phyloP scores from a whole-genome alignment of 495 filamentous ascomycete species.

The Aspergillus diversus region DNA sequence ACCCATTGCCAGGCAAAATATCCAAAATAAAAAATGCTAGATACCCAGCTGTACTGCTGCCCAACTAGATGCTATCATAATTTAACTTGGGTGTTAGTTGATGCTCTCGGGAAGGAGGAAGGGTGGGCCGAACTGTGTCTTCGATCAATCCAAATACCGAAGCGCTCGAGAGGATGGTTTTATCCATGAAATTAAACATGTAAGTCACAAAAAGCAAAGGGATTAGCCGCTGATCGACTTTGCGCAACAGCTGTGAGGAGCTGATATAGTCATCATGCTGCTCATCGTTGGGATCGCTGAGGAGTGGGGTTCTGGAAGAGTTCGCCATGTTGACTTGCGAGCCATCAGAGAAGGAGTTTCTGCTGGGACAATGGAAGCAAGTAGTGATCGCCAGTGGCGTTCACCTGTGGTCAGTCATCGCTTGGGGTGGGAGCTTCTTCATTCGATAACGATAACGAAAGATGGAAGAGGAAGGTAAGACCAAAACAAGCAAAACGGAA shows the following conservation, averaged over 20 bases:
- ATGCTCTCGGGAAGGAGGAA: not conserved
- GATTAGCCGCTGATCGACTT: slow-evolving; percentile 53
- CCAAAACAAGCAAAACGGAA: too few species aligned
- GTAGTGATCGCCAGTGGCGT: too few species aligned
- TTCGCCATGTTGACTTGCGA: not conserved
- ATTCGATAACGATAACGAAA: too few species aligned
- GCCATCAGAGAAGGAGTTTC: too few species aligned
- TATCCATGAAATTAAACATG: slow-evolving; percentile 54
- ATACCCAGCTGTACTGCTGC: slow-evolving; percentile 62
- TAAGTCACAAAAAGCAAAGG: slow-evolving; percentile 40
- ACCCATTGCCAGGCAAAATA: slow-evolving; percentile 48
- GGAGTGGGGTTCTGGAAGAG: slow-evolving; percentile 1
- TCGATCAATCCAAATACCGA: slow-evolving; percentile 51
- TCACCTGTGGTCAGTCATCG: too few species aligned
- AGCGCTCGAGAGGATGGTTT: slow-evolving; percentile 58
- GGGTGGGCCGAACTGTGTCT: slow-evolving; percentile 34
- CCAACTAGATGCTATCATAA: slow-evolving; percentile 46
- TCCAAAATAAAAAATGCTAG: slow-evolving; percentile 65
- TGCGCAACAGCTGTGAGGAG: slow-evolving; percentile 31
- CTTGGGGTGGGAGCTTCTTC: too few species aligned
- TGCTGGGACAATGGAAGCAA: too few species aligned
- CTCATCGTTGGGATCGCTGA: not conserved
- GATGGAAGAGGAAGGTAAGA: too few species aligned
- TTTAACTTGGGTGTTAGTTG: slow-evolving; percentile 32
- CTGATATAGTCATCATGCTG: not conserved